These are phyloP conservation scores for Fusarium metavorans DNA, from an alignment of 2,329 filamentous ascomycete species.

Conservation along the genomic window DNA sequence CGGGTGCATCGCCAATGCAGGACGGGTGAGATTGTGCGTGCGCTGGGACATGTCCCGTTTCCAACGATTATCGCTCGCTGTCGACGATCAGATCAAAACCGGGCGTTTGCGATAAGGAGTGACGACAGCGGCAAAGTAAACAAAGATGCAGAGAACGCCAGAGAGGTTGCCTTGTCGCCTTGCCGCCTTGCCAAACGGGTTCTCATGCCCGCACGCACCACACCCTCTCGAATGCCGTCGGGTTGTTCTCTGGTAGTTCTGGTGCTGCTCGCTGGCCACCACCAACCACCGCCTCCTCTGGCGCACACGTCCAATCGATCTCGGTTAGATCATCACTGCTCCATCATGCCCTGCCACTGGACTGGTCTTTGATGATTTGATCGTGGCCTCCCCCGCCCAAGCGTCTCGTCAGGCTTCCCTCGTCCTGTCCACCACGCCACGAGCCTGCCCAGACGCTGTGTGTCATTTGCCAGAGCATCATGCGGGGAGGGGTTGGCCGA, in stretches of 20 bases:
- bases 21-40: constrained; percentile 13
- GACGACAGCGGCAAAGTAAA: constrained; percentile 36
- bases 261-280: background rate
- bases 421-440: constrained; percentile 24
- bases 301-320: constrained; percentile 34
- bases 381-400: constrained; percentile 20
- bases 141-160: background rate
- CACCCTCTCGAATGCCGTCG: constrained; percentile 23
- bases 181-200: constrained; percentile 21
- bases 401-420: constrained; percentile 24
- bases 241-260: constrained; percentile 19
- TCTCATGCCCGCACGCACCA: constrained; percentile 15
- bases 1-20: constrained; percentile 1
- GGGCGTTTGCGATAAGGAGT: constrained; percentile 28
- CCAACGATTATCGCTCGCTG: constrained; percentile 16
- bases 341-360: constrained; percentile 22
- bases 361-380: constrained; percentile 3
- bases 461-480: constrained; percentile 41
- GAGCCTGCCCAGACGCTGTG: constrained; percentile 19
- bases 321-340: constrained; percentile 37
- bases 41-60: constrained; percentile 4
- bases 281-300: constrained; percentile 22
- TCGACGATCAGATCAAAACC: background rate
- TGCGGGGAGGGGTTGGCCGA: constrained; percentile 38
- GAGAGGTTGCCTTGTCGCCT: constrained; percentile 25